Conservation (phyloP, 176 grass and related monocot genomes). For the Triticum turgidum region DNA sequence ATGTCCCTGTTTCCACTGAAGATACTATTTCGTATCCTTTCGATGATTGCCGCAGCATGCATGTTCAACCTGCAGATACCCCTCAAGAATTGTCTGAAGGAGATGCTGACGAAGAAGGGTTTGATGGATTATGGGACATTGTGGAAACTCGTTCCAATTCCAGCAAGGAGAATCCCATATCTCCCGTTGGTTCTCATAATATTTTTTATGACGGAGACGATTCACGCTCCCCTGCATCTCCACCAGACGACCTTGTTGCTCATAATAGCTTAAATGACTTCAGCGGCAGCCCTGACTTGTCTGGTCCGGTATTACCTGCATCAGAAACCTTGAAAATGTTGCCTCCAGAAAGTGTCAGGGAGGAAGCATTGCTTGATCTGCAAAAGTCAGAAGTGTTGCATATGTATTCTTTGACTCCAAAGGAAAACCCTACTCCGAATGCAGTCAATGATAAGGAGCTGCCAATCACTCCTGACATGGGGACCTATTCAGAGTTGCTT, state of each 20-base stretch:
- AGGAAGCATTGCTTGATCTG: neutral
- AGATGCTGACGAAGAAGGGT: neutral
- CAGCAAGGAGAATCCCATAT: slow-evolving; percentile 1
- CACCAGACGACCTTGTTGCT: neutral
- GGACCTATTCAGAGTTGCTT: slow-evolving; percentile 1
- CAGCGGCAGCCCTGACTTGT: neutral
- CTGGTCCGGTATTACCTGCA: neutral
- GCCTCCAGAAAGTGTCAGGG: neutral
- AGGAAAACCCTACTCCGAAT: neutral
- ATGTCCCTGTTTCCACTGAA: neutral
- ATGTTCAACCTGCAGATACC: neutral
- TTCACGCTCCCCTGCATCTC: neutral
- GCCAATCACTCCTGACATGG: neutral
- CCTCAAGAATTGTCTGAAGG: slow-evolving; percentile 2
- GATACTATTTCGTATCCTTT: neutral
- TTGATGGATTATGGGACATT: neutral
- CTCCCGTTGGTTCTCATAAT: neutral
- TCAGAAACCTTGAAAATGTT: neutral
- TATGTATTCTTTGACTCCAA: neutral
- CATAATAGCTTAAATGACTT: slow-evolving; percentile 1
- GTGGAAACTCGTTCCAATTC: neutral
- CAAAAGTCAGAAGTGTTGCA: neutral
- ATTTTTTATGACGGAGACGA: neutral
- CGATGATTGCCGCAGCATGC: neutral
- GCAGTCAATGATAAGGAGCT: neutral